Base-by-base conservation (phyloP, 805 yeast genomes). In the Candida quercuum region DNA sequence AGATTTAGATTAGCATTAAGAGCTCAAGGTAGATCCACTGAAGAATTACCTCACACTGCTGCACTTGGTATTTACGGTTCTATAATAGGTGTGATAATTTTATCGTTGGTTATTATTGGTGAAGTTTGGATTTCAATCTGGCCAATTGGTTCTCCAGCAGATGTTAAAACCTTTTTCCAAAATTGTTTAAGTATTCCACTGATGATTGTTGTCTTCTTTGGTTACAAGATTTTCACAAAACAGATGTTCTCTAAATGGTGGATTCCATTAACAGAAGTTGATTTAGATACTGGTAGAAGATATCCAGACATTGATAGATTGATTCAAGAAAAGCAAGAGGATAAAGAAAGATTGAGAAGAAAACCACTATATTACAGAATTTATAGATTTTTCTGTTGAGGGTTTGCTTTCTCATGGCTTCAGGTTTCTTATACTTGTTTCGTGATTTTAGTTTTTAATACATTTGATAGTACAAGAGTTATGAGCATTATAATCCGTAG, bases 121-220 rank as follows among this genome's bases (percentile, higher is more conserved):
- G 85, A 81, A 57, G 78, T 83, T 64, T 83, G 86, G 83, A 67
- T 77, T 40, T 84, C 87, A 3, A 63, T 80, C 28, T 80, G 64
- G 66, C 89, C 89, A 35, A 51, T 74, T 31, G 73, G 74, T 5
- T 43, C 31, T 3, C 27, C 60, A 13, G 67, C 60, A 42, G 40
- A 44, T 37, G 69, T 64, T 6, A 49, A 47, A 29, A 51, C 50
- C 2, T 73, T 74, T 55, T 72, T 74, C 63, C 60, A 71, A 49
- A 29, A 29, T 13, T 29, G 76, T 59, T 59, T 72, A 39, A 64
- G 71, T 28, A 58, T 67, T 27, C 67, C 70, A 15, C 58, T 69
- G 33, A 60, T 68, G 62, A 43, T 74, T 30, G 49, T 66, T 3
- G 59, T 72, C 39, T 68, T 64, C 54, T 35, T 63, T 17, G 54